A percentile compares a stretch with the other conserved stretches of the same genome.
Evolutionary conservation across 352 stramenopile genomes (phyloP).

Genomic region (Chrysophaeum taylorii): DNA sequence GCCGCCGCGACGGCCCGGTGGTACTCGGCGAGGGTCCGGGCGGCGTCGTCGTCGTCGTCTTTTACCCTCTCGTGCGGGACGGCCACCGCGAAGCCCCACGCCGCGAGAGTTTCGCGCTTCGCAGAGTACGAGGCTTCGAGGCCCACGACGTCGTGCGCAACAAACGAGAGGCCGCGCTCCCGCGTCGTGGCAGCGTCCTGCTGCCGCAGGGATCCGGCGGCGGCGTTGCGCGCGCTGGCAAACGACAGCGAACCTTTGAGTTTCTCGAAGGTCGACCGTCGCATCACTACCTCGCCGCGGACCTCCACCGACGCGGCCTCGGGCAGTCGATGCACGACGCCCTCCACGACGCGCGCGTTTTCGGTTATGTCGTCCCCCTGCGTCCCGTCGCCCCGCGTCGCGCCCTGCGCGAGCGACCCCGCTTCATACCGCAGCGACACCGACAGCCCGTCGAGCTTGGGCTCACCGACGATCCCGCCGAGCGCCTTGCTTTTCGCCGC

Average conservation of each 20-base stretch:
- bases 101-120: slow-evolving; percentile 5
- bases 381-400: slow-evolving; percentile 57
- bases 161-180: slow-evolving; percentile 27
- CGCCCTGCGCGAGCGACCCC: slow-evolving; percentile 42
- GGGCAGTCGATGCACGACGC: background rate
- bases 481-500: slow-evolving; percentile 17
- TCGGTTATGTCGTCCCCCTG: slow-evolving; percentile 56
- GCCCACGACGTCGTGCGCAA: slow-evolving; percentile 28
- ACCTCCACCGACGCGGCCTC: slow-evolving; percentile 40
- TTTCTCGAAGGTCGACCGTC: background rate
- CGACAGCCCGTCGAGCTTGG: slow-evolving; percentile 62
- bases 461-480: slow-evolving; percentile 48
- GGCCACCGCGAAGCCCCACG: slow-evolving; percentile 33
- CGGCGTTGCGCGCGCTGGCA: slow-evolving; percentile 31
- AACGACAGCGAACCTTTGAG: too few relatives aligned
- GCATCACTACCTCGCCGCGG: slow-evolving; percentile 49
- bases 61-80: slow-evolving; percentile 1
- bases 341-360: slow-evolving; percentile 15
- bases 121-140: slow-evolving; percentile 11
- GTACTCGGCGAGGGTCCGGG: background rate
- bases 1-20: background rate
- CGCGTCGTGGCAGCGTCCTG: slow-evolving; percentile 20
- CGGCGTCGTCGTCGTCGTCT: background rate
- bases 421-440: slow-evolving; percentile 50
- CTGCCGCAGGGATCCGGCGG: slow-evolving; percentile 28